Evolutionary conservation across 1,284 basidiomycete species (phyloP).

Genomic region (Psilocybe mexicana): DNA sequence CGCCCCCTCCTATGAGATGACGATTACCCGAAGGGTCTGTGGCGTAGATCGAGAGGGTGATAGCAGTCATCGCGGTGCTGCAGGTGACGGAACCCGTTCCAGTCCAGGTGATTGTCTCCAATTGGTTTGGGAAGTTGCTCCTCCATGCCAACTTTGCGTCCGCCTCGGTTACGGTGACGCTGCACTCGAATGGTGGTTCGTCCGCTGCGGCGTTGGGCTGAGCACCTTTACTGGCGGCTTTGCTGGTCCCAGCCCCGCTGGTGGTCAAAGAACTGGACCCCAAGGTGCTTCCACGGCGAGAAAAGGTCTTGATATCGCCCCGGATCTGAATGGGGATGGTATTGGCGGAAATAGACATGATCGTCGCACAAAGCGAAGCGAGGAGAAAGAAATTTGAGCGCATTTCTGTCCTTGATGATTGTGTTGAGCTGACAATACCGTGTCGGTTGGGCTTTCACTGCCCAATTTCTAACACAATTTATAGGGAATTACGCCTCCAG

Average conservation of each 20-base stretch:
- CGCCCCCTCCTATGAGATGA: neutral
- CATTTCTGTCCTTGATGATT: neutral
- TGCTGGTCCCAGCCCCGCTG: neutral
- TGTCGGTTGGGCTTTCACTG: neutral
- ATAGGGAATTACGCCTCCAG: too few relatives aligned
- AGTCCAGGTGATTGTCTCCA: neutral
- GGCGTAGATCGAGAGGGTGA: neutral
- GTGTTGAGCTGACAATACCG: neutral
- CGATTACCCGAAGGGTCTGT: neutral
- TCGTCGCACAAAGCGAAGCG: neutral
- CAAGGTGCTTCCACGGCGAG: neutral
- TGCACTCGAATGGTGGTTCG: slow-evolving; percentile 2
- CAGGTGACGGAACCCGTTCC: neutral
- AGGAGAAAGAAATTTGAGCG: neutral
- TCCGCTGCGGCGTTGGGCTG: neutral
- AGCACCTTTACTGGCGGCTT: neutral
- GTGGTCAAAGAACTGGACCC: neutral
- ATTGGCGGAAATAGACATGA: neutral
- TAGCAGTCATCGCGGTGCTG: neutral
- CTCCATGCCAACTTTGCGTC: neutral
- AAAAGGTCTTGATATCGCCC: neutral
- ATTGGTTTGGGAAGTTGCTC: slow-evolving; percentile 4
- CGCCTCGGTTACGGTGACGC: neutral
- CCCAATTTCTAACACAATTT: too few relatives aligned
- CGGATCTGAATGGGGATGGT: neutral